Conservation (phyloP, 176 grass and related monocot genomes). For the Avena sativa region DNA sequence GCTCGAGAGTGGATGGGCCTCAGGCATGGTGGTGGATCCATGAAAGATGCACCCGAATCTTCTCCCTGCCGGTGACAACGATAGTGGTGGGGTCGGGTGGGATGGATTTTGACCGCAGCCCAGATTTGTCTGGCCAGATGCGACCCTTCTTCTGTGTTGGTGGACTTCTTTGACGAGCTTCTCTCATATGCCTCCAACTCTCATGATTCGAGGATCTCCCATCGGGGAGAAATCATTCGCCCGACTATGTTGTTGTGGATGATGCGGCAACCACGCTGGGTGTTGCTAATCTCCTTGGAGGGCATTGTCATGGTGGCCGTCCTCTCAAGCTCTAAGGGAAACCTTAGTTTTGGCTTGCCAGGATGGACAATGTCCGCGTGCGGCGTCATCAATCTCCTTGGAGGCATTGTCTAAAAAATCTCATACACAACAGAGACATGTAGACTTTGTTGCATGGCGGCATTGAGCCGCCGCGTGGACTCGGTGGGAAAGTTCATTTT, state of each 20-base stretch:
- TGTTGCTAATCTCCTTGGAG: not conserved
- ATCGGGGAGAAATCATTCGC: not conserved
- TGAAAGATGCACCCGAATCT: not conserved
- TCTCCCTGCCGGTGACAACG: not conserved
- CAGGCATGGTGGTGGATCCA: not conserved
- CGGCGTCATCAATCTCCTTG: too few species aligned
- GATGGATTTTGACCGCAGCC: not conserved
- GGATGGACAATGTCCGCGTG: too few species aligned
- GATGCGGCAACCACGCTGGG: not conserved
- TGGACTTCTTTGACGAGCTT: not conserved
- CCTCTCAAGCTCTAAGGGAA: too few species aligned
- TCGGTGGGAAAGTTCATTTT: too few species aligned
- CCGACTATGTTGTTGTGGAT: not conserved
- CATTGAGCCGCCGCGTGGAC: too few species aligned
- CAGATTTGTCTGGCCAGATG: not conserved
- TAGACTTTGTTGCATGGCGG: too few species aligned
- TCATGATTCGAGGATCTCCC: not conserved
- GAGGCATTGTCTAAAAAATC: too few species aligned
- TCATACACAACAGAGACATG: too few species aligned
- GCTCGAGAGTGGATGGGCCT: too few species aligned
- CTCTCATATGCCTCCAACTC: not conserved
- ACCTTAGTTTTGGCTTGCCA: too few species aligned
- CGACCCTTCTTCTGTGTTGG: not conserved
- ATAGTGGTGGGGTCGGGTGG: not conserved
- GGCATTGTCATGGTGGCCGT: not conserved